Evolutionary conservation across 805 yeast species (phyloP).

Genomic region (Candida pini): DNA sequence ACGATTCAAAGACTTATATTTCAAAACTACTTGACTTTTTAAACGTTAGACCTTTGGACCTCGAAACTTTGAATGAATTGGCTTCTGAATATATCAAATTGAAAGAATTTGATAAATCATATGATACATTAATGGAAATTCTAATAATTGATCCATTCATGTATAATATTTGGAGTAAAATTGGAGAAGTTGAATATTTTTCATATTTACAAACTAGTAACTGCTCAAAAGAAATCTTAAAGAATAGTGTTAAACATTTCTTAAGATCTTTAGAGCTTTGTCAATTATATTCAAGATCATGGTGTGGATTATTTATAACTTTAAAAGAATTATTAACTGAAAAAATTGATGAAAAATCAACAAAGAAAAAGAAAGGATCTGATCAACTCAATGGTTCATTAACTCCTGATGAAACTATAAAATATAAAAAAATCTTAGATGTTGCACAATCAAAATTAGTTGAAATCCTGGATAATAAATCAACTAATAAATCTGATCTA

Average conservation of each 20-base stretch:
- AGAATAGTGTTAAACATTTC: slow-evolving; percentile 39
- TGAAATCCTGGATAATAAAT: slow-evolving; percentile 26
- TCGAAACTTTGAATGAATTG: slow-evolving; percentile 73
- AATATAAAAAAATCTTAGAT: slow-evolving; percentile 27
- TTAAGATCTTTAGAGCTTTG: slow-evolving; percentile 74
- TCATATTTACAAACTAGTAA: slow-evolving; percentile 5
- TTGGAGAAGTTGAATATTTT: slow-evolving; percentile 47
- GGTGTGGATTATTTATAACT: slow-evolving; percentile 25
- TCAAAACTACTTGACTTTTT: slow-evolving; percentile 48
- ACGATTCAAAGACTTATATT: slow-evolving; percentile 39
- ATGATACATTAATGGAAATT: slow-evolving; percentile 65
- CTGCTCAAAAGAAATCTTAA: slow-evolving; percentile 8
- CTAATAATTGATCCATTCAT: slow-evolving; percentile 64
- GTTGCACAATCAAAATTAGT: slow-evolving; percentile 34
- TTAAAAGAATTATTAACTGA: slow-evolving; percentile 5
- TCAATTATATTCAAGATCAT: slow-evolving; percentile 61
- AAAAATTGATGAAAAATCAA: slow-evolving; percentile 4
- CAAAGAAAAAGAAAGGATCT: slow-evolving; percentile 2
- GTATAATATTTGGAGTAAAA: slow-evolving; percentile 55
- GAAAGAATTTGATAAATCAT: slow-evolving; percentile 64
- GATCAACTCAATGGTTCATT: background rate
- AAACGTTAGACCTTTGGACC: slow-evolving; percentile 67
- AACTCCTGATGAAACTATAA: slow-evolving; percentile 12
- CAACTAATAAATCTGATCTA: slow-evolving; percentile 28
- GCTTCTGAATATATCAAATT: slow-evolving; percentile 53